phyloP scores from a whole-genome alignment of 352 stramenopile species.

The Phytophthora lateralis region DNA sequence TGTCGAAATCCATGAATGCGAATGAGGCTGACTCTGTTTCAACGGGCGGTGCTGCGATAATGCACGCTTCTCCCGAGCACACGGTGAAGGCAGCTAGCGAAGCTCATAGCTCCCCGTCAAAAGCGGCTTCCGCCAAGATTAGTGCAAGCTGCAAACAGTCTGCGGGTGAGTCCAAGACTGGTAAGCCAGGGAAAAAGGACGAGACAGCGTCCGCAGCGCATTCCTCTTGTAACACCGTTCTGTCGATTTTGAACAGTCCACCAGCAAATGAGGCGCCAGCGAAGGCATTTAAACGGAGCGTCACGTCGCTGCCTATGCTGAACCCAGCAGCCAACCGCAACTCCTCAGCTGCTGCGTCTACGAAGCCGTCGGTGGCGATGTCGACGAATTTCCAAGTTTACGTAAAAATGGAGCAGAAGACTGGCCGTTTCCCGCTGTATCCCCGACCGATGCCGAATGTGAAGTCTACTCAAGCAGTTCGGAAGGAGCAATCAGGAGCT shows the following conservation, averaged over 20 bases:
- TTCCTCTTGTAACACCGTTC: constrained; percentile 66
- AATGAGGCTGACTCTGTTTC: constrained; percentile 18
- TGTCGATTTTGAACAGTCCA: constrained; percentile 74
- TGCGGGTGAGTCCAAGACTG: constrained; percentile 4
- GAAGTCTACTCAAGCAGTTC: constrained; percentile 21
- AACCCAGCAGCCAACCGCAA: constrained; percentile 24
- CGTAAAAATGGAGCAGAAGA: constrained; percentile 68
- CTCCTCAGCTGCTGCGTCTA: constrained; percentile 8
- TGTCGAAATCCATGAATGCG: neutral
- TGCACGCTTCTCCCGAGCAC: constrained; percentile 40
- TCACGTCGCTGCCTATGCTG: constrained; percentile 48
- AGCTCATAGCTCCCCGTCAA: constrained; percentile 40
- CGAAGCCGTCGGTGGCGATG: constrained; percentile 26
- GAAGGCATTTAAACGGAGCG: constrained; percentile 34
- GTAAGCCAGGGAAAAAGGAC: constrained; percentile 21
- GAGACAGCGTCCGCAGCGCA: constrained; percentile 11
- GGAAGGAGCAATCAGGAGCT: constrained; percentile 25
- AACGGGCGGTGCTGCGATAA: constrained; percentile 9
- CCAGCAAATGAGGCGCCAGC: constrained; percentile 46
- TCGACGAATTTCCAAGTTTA: constrained; percentile 43
- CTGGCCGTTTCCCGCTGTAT: constrained; percentile 31
- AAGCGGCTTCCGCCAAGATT: constrained; percentile 36
- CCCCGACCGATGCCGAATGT: constrained; percentile 29
- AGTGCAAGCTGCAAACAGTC: constrained; percentile 21
- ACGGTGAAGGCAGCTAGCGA: constrained; percentile 36